A percentile compares a stretch with the other conserved stretches of the same genome.
Evolutionary conservation across 2,329 filamentous ascomycete species (phyloP).

Genomic region (Mollisia scopiformis): DNA sequence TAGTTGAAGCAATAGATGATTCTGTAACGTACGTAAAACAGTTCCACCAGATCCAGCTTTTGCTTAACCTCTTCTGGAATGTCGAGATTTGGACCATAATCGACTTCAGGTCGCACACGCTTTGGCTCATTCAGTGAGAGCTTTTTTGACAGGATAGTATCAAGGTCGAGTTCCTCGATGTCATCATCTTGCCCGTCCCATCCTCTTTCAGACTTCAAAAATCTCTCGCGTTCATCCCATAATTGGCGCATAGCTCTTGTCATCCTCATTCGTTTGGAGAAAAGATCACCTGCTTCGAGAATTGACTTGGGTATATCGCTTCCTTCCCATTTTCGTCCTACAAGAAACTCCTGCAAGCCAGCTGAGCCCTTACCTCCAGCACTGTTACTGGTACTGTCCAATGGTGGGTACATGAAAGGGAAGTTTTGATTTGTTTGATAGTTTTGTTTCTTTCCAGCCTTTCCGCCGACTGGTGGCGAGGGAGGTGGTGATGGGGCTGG

Average conservation of each 20-base stretch:
- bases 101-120: conserved; percentile 41
- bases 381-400: conserved; percentile 86
- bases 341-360: conserved; percentile 76
- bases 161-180: conserved; percentile 44
- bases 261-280: conserved; percentile 87
- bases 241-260: conserved; percentile 89
- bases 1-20: conserved; percentile 10
- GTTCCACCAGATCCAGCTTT: conserved; percentile 74
- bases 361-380: conserved; percentile 87
- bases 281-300: conserved; percentile 89
- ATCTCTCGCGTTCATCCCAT: conserved; percentile 91
- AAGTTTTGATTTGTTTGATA: conserved; percentile 99
- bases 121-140: conserved; percentile 46
- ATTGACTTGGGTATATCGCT: conserved; percentile 93
- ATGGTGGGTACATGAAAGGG: conserved; percentile 93
- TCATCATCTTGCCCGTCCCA: conserved; percentile 62
- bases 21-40: conserved; percentile 74
- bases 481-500: conserved; percentile 94
- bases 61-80: conserved; percentile 60
- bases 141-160: conserved; percentile 45
- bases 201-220: conserved; percentile 88
- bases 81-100: conserved; percentile 53
- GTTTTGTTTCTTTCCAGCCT: conserved; percentile 97
- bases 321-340: conserved; percentile 89
- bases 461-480: conserved; percentile 83